Evolutionary conservation across 148 eudicot genomes (phyloP).

Genomic region (Persicaria maculosa): DNA sequence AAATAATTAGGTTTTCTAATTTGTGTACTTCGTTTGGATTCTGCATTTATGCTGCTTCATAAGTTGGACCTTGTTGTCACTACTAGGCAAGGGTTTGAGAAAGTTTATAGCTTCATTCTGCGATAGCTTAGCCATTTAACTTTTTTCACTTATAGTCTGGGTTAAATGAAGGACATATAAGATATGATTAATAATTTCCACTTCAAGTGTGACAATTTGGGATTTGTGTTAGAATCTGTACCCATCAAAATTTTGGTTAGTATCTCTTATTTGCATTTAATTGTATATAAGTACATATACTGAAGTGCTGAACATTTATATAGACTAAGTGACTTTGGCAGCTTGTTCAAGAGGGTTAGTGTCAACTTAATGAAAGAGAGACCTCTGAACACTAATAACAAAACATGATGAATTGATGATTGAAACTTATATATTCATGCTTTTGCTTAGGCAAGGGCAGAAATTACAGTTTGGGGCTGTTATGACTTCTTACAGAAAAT

Average conservation of each 20-base stretch:
- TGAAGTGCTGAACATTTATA: neutral
- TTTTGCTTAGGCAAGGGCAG: too few relatives aligned
- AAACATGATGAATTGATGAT: too few relatives aligned
- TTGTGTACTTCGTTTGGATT: neutral
- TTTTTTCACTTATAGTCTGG: neutral
- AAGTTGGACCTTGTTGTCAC: neutral
- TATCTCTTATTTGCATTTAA: neutral
- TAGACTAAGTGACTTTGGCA: too few relatives aligned
- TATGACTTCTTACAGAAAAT: too few relatives aligned
- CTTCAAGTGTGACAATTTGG: neutral
- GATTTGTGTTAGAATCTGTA: neutral
- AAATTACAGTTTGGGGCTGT: too few relatives aligned
- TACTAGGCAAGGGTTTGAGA: neutral
- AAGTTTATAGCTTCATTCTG: neutral
- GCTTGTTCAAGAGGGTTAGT: neutral
- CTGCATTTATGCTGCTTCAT: neutral
- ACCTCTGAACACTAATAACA: too few relatives aligned
- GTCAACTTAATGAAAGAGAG: neutral
- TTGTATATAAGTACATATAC: neutral
- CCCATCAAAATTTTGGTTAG: neutral
- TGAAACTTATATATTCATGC: too few relatives aligned
- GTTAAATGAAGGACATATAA: neutral
- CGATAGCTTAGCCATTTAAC: neutral
- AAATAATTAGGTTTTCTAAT: neutral
- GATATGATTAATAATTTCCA: neutral